Conservation (phyloP, 1,284 basidiomycete genomes). For the Mycosarcoma maydis region DNA sequence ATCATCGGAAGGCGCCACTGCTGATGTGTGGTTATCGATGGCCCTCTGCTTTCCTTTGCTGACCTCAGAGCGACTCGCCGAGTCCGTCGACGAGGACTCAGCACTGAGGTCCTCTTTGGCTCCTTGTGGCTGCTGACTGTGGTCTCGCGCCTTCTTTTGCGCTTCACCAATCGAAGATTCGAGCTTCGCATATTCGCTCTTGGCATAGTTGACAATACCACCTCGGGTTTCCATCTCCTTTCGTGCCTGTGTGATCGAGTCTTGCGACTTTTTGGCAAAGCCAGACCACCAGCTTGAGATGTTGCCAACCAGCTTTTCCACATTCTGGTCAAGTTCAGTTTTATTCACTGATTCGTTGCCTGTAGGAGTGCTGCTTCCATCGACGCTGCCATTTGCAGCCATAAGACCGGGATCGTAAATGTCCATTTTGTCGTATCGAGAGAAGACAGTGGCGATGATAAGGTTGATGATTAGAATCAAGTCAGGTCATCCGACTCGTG, state of each 20-base stretch:
- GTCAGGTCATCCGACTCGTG: neutral
- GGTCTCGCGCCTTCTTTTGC: conserved; percentile 50
- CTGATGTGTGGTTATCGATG: conserved; percentile 12
- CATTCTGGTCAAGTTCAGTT: conserved; percentile 57
- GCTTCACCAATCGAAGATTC: conserved; percentile 57
- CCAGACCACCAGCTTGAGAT: conserved; percentile 63
- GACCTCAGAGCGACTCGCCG: conserved; percentile 9
- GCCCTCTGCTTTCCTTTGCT: conserved; percentile 44
- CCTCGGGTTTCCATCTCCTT: conserved; percentile 55
- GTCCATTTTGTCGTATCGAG: conserved; percentile 20
- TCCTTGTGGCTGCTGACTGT: conserved; percentile 17
- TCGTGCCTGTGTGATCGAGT: conserved; percentile 43
- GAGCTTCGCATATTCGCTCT: conserved; percentile 47
- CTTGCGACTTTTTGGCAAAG: conserved; percentile 58
- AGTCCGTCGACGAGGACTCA: neutral
- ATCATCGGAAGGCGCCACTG: neutral
- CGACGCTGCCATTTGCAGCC: conserved; percentile 4
- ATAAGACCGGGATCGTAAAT: conserved; percentile 45
- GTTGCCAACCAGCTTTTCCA: conserved; percentile 57
- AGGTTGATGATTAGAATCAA: neutral
- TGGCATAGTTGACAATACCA: conserved; percentile 54
- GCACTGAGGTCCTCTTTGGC: neutral
- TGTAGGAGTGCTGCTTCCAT: conserved; percentile 17
- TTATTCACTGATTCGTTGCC: conserved; percentile 9
- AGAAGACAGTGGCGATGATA: neutral